phyloP scores from a whole-genome alignment of 1,139 yeast species.

The Candida buenavistaensis region DNA sequence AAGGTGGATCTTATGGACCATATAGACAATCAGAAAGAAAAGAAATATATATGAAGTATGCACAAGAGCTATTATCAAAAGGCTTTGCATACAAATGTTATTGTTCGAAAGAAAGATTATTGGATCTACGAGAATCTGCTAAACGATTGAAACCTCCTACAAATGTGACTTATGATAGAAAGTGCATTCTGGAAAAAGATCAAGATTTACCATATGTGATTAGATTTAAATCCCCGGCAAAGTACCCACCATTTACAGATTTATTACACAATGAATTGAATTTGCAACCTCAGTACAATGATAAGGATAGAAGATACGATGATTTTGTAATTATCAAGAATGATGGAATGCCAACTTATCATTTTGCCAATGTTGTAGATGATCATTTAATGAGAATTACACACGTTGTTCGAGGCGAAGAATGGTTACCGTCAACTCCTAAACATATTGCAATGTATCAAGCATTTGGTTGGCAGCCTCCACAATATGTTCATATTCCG shows the following conservation, averaged over 20 bases:
- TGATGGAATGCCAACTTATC: constrained; percentile 94
- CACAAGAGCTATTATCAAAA: constrained; percentile 52
- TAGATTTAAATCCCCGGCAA: constrained; percentile 67
- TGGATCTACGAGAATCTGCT: constrained; percentile 69
- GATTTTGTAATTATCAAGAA: constrained; percentile 88
- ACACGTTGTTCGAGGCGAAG: constrained; percentile 95
- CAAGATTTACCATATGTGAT: constrained; percentile 43
- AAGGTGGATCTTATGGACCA: constrained; percentile 72
- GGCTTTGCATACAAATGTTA: constrained; percentile 86
- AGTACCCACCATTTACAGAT: constrained; percentile 68
- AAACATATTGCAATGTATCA: constrained; percentile 84
- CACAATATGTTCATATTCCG: constrained; percentile 86
- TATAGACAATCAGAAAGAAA: constrained; percentile 83
- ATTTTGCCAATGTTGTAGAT: constrained; percentile 92
- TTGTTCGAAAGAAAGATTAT: constrained; percentile 80
- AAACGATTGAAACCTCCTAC: constrained; percentile 79
- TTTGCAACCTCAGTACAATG: constrained; percentile 78
- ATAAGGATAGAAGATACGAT: constrained; percentile 72
- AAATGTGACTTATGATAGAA: constrained; percentile 86
- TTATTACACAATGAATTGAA: constrained; percentile 73
- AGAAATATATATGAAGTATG: constrained; percentile 60
- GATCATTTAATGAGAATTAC: constrained; percentile 91
- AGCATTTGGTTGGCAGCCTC: constrained; percentile 87
- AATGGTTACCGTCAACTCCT: constrained; percentile 96
- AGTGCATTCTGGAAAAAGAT: constrained; percentile 49